Evolutionary conservation across 2,329 filamentous ascomycete species (phyloP), one percentile per base, ranked within the genome.

Genomic region (Ophiocordyceps australis): DNA sequence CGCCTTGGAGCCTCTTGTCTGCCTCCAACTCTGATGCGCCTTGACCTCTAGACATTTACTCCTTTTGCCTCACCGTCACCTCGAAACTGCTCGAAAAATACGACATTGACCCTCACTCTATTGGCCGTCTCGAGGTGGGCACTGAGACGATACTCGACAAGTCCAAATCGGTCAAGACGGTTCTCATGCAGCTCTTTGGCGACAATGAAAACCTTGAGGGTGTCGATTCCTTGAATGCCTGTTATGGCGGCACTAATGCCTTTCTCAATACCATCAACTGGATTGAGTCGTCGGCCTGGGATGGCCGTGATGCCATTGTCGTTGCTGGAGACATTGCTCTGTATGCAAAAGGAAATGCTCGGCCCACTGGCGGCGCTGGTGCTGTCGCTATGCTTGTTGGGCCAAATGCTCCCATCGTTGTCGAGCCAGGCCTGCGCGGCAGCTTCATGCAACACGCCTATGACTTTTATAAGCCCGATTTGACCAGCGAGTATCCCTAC

Each of bases 401-500:
- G 29, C 78, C 79, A 30, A 59, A 85, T 45, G 79, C 79, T 27
- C 78, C 78, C 29, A 57, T 86, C 35, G 76, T 74, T 32, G 59
- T 77, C 36, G 79, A 86, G 56, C 70, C 79, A 26, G 80, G 80
- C 46, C 68, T 83, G 46, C 74, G 79, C 44, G 79, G 75, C 46
- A 74, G 63, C 41, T 82, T 80, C 61, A 75, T 85, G 72, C 64
- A 74, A 51, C 79, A 86, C 56, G 74, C 74, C 41, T 89, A 86
- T 54, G 79, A 86, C 53, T 86, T 86, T 52, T 86, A 82, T 71
- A 86, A 86, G 72, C 78, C 79, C 43, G 79, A 86, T 53, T 61
- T 86, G 38, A 78, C 78, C 44, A 81, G 74, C 65, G 79, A 86
- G 57, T 86, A 86, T 58, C 79, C 79, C 35, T 74, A 80, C 45